Evolutionary conservation across 2,329 filamentous ascomycete genomes (phyloP).

Genomic region (Arthrinium puccinioides): DNA sequence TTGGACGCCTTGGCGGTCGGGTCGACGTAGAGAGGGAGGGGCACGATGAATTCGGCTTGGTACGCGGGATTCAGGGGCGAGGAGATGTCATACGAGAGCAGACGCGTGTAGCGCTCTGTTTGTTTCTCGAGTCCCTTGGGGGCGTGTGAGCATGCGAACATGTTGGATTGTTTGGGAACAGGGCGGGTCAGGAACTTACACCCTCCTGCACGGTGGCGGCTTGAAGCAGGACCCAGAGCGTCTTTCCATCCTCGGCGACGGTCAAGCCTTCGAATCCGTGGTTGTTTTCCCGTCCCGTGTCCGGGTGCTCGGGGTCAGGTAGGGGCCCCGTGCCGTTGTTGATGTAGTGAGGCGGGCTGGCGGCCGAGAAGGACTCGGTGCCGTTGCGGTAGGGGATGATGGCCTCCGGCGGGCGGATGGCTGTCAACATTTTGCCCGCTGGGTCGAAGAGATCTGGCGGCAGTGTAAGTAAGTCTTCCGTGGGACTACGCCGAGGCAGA

Average conservation of each 20-base stretch:
- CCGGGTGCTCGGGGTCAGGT: slow-evolving; percentile 44
- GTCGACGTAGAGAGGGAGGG: slow-evolving; percentile 52
- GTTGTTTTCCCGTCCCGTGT: slow-evolving; percentile 61
- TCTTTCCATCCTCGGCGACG: slow-evolving; percentile 53
- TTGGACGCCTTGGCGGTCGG: slow-evolving; percentile 37
- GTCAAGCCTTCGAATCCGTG: slow-evolving; percentile 69
- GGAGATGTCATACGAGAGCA: slow-evolving; percentile 58
- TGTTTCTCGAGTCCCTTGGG: slow-evolving; percentile 31
- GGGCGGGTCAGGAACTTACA: slow-evolving; percentile 21
- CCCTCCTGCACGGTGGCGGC: slow-evolving; percentile 58
- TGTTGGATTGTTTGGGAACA: neutral
- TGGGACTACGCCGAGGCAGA: neutral
- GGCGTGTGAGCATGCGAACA: too few species aligned
- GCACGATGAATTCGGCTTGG: slow-evolving; percentile 57
- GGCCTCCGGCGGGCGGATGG: slow-evolving; percentile 58
- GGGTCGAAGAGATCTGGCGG: slow-evolving; percentile 37
- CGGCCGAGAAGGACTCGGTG: slow-evolving; percentile 53
- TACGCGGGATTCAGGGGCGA: slow-evolving; percentile 34
- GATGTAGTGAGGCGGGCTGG: slow-evolving; percentile 53
- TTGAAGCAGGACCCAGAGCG: slow-evolving; percentile 59
- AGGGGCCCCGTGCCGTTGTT: slow-evolving; percentile 35
- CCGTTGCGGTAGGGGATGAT: slow-evolving; percentile 58
- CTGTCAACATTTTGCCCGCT: slow-evolving; percentile 51
- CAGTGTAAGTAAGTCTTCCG: neutral
- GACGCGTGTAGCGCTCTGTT: slow-evolving; percentile 48